Base-by-base conservation (phyloP, 805 yeast species). In the Starmerella floris region DNA sequence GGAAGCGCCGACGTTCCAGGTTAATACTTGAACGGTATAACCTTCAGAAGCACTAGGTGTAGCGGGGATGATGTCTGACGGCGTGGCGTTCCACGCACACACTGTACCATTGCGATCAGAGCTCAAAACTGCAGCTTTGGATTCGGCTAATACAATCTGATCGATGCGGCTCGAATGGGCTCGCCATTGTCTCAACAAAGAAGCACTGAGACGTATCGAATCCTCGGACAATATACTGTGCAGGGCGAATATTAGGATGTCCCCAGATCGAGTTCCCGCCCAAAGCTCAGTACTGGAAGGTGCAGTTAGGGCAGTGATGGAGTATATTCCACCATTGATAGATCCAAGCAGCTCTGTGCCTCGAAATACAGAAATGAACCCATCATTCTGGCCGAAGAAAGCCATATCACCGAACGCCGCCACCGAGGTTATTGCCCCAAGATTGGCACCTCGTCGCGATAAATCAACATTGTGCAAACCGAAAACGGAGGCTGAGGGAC, bases 1-100 rank as follows among this genome's bases (percentile, higher is more conserved):
- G 3, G 61, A 50, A 9, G 67, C 65, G 9, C 67, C 70, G 4
- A 62, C 62, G 42, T 65, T 65, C 69, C 69, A 65, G 4, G 67
- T 59, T 23, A 65, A 47, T 1, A 65, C 51, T 23, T 54, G 53
- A 5, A 63, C 60, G n/a, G 39, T 44, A 17, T 61, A 32, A 1
- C 39, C 37, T 16, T 38, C 30, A 2, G 35, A 30, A 4, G 5
- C 3, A 25, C 53, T 42, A n/a, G 59, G 61, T 2, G 51, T 35
- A 2, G 45, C 42, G 15, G 53, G 44, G n/a, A 44, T n/a, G 4
- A 49, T 35, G 52, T 51, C 21, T 45, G 51, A 2, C 51, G 62
- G 27, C 56, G 64, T 27, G 51, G 46, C 30, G 38, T 41, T 48
- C 50, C 55, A 51, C 28, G 43, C 42, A 23, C 43, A 35, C 10